These are phyloP conservation scores for Linnemannia exigua DNA, from an alignment of 192 early-diverging fungal genomes.

Conservation along the genomic window DNA sequence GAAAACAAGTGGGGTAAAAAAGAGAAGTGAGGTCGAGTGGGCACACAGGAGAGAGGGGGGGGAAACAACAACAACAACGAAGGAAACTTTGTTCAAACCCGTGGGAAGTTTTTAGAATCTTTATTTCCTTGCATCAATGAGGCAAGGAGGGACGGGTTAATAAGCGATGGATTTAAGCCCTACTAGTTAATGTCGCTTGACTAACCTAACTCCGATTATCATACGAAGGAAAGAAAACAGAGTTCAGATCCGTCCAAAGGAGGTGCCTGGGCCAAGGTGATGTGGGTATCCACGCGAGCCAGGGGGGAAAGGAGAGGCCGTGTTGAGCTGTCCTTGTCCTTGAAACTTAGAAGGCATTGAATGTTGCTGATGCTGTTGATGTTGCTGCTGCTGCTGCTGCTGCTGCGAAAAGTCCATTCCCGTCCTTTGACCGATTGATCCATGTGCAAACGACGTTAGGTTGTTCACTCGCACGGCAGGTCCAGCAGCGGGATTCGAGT, in stretches of 20 bases:
- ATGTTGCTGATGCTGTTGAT: neutral
- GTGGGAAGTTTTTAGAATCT: neutral
- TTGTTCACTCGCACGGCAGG: neutral
- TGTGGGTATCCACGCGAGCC: neutral
- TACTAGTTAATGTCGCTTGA: no score
- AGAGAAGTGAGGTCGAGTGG: constrained; percentile 1
- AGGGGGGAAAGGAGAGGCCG: no score
- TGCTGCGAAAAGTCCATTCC: neutral
- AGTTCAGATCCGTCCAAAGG: neutral
- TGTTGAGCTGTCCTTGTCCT: neutral
- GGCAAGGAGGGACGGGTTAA: no score
- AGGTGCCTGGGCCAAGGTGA: neutral
- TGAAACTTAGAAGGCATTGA: neutral
- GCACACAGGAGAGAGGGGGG: neutral
- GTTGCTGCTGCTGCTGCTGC: neutral
- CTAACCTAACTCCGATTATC: neutral
- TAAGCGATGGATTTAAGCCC: no score
- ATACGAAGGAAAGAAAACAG: neutral
- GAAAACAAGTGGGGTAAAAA: constrained; percentile 7
- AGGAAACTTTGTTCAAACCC: neutral
- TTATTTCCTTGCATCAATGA: neutral
- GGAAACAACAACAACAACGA: constrained; percentile 1
- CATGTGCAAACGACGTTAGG: neutral
- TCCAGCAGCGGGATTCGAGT: neutral
- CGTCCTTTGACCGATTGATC: neutral